A percentile compares a stretch with the other conserved stretches of the same genome.
Conservation (phyloP, 192 early-diverging fungal species). For the Coemansia sp. region DNA sequence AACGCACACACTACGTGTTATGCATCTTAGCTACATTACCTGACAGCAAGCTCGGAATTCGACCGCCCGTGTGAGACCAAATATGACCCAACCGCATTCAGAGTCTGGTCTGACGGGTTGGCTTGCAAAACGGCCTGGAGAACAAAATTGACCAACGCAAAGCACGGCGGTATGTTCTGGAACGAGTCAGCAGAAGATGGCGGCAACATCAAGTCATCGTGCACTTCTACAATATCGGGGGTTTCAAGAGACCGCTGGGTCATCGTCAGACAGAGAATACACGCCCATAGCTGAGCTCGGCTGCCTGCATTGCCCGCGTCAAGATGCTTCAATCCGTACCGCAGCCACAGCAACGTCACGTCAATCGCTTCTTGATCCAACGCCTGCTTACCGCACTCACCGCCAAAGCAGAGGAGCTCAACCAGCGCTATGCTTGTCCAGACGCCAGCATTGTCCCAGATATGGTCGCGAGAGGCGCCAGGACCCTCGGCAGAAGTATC, state of each 20-base stretch:
- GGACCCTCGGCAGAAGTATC: background rate
- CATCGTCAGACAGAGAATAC: conserved; percentile 19
- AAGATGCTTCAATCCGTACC: conserved; percentile 15
- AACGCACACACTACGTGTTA: background rate
- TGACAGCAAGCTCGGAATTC: conserved; percentile 34
- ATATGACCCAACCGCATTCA: conserved; percentile 13
- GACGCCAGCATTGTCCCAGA: conserved; percentile 7
- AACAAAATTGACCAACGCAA: conserved; percentile 20
- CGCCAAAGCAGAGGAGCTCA: conserved; percentile 10
- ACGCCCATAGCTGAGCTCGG: conserved; percentile 34
- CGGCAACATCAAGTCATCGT: conserved; percentile 10
- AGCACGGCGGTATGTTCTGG: background rate
- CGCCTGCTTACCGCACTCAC: background rate
- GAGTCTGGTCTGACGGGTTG: conserved; percentile 4
- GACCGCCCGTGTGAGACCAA: conserved; percentile 3
- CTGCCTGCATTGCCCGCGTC: conserved; percentile 1
- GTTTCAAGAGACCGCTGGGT: conserved; percentile 5
- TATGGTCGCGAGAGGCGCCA: background rate
- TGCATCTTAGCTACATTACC: conserved; percentile 25
- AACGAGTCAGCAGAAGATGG: background rate
- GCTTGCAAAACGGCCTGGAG: conserved; percentile 7
- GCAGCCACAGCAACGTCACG: conserved; percentile 22
- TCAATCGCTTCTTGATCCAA: background rate
- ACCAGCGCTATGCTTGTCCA: conserved; percentile 32
- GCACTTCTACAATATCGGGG: conserved; percentile 19